These are phyloP conservation scores for Candida pini DNA, from an alignment of 805 yeast species.

Conservation along the genomic window DNA sequence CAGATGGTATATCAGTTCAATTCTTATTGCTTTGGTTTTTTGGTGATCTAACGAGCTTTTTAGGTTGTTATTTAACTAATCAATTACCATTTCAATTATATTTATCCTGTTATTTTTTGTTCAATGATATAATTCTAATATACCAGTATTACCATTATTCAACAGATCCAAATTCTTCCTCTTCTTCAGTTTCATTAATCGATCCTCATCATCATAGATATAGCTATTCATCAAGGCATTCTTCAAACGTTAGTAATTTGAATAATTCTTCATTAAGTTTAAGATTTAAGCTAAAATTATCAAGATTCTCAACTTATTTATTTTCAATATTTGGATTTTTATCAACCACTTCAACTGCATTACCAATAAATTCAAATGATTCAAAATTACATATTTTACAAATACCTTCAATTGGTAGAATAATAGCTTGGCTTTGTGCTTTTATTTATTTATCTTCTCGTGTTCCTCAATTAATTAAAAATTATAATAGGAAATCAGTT, in stretches of 20 bases:
- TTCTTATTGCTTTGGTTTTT: slow-evolving; percentile 29
- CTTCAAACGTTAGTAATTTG: too few relatives aligned
- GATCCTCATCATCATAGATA: background rate
- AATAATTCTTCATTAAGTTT: too few relatives aligned
- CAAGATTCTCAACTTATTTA: background rate
- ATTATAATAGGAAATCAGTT: slow-evolving; percentile 73
- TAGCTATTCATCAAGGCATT: background rate
- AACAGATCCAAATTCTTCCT: slow-evolving; percentile 6
- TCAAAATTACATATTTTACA: background rate
- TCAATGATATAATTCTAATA: slow-evolving; percentile 62
- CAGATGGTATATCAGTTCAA: slow-evolving; percentile 26
- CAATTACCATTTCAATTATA: slow-evolving; percentile 79
- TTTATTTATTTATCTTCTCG: slow-evolving; percentile 70
- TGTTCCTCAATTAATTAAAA: slow-evolving; percentile 78
- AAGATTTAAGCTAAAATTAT: background rate
- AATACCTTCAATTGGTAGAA: slow-evolving; percentile 24
- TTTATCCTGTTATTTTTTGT: slow-evolving; percentile 66
- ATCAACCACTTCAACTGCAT: slow-evolving; percentile 1
- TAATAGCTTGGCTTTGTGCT: slow-evolving; percentile 78
- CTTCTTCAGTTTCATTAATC: background rate
- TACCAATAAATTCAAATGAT: background rate
- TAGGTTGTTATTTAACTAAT: slow-evolving; percentile 70
- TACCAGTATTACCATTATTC: slow-evolving; percentile 71
- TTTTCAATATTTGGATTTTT: background rate
- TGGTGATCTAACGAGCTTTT: slow-evolving; percentile 32